Evolutionary conservation across 495 filamentous ascomycete species (phyloP), one percentile per base, ranked within the genome.

Genomic region (Aspergillus sclerotioniger): DNA sequence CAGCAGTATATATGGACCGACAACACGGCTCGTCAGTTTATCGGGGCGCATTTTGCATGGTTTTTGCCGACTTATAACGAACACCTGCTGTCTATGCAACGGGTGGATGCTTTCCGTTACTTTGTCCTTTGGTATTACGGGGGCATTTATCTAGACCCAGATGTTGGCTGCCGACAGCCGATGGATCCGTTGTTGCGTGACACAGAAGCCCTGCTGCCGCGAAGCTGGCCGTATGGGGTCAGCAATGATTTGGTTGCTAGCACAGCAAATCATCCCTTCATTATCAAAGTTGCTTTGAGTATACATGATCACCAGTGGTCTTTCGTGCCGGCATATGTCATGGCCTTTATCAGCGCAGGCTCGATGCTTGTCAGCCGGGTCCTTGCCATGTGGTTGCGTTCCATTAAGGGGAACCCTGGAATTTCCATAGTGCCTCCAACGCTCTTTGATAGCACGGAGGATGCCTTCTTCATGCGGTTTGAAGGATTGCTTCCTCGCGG

Each of bases 81-180:
- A 63, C 89, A 90, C 62, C 73, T 67, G n/a, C 83, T 82, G 65
- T 78, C 81, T 9, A 86, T 90, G 56, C 85, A 89, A 68, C 79
- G 88, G 19, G 87, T 86, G 55, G 87, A 90, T 64, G 76, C 85
- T 1, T 81, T 90, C 51, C 79, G 86, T 44, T 90, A 90, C 64
- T 90, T 90, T 65, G 71, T 87, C 8, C 70, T 90, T 25, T 71
- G 77, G 29, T 79, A 85, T 60, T 89, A 83, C 60, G 87, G 87
- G 21, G 87, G 87, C 13, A 81, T 89, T 51, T 90, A 90, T 66
- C 79, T 90, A 57, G 87, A 90, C 58, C 67, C 89, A 13, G 87
- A 90, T 65, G 59, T 33, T 8, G 21, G 51, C 21, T 53, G 51
- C 10, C 15, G n/a, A 10, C 51, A 35, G 8, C 8, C 51, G 10